Conservation (phyloP, 2,329 filamentous ascomycete species). For the Phaeosphaeriaceae sp. region DNA sequence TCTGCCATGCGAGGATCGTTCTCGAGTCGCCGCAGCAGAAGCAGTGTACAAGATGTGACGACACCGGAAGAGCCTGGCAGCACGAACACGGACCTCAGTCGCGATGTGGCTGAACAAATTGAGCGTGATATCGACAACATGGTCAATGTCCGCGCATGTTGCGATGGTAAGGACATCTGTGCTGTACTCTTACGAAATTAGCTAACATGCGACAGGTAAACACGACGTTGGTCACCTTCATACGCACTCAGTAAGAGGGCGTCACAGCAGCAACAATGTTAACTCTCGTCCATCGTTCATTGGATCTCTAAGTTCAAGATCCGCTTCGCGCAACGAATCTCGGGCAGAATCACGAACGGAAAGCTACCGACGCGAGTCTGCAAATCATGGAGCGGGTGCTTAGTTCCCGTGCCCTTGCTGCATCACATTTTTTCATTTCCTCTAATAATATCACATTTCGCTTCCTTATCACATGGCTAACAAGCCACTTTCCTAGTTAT, state of each 20-base stretch:
- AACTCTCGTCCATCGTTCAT: slow-evolving; percentile 38
- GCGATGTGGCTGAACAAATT: slow-evolving; percentile 78
- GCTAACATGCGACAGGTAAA: slow-evolving; percentile 47
- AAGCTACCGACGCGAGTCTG: slow-evolving; percentile 28
- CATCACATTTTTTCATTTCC: slow-evolving; percentile 15
- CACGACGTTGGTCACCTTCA: slow-evolving; percentile 59
- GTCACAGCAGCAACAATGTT: slow-evolving; percentile 33
- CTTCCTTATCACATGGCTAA: slow-evolving; percentile 40
- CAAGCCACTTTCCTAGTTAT: slow-evolving; percentile 37
- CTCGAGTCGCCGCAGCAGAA: slow-evolving; percentile 54
- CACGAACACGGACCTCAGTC: slow-evolving; percentile 75
- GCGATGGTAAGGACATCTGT: slow-evolving; percentile 76
- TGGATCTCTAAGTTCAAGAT: slow-evolving; percentile 43
- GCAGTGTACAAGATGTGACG: slow-evolving; percentile 39
- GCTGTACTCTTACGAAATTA: slow-evolving; percentile 1
- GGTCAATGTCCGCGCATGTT: slow-evolving; percentile 96
- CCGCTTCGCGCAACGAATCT: slow-evolving; percentile 14
- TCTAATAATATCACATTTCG: slow-evolving; percentile 13
- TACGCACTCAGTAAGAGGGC: slow-evolving; percentile 38
- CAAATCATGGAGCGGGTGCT: slow-evolving; percentile 36
- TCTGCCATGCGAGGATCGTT: slow-evolving; percentile 58
- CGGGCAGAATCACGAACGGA: slow-evolving; percentile 30
- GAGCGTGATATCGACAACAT: slow-evolving; percentile 79
- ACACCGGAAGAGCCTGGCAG: slow-evolving; percentile 67
- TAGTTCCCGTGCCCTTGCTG: slow-evolving; percentile 19